These are phyloP conservation scores for Dalbergia cochinchinensis DNA, from an alignment of 306 rosid genomes.

Conservation along the genomic window DNA sequence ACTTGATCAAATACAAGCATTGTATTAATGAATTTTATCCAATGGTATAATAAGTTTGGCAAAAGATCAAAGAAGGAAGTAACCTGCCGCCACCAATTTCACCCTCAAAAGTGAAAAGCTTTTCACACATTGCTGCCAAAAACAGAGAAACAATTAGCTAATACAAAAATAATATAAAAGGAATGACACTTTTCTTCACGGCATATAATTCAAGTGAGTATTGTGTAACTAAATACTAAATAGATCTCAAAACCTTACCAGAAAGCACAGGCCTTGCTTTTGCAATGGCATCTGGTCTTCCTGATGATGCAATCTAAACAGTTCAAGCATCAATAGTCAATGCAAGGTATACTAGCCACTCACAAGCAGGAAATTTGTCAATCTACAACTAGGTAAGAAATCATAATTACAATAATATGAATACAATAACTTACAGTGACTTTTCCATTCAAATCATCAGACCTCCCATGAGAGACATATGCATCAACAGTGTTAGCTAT, in stretches of 20 bases:
- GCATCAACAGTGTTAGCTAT: conserved; percentile 67
- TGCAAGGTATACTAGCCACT: conserved; percentile 32
- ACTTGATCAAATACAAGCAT: conserved; percentile 6
- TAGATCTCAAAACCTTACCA: conserved; percentile 56
- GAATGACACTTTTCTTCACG: conserved; percentile 10
- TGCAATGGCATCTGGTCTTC: conserved; percentile 76
- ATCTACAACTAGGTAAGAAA: conserved; percentile 34
- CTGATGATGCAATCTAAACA: conserved; percentile 76
- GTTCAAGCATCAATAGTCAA: conserved; percentile 47
- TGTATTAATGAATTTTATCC: conserved; percentile 14
- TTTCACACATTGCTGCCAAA: conserved; percentile 87
- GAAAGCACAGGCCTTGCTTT: conserved; percentile 77
- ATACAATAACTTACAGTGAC: conserved; percentile 63
- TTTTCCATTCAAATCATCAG: conserved; percentile 72
- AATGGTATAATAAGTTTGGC: conserved; percentile 37
- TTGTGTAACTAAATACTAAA: conserved; percentile 14
- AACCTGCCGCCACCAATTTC: conserved; percentile 94
- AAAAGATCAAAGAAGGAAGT: conserved; percentile 47
- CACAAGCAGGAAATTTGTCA: conserved; percentile 19
- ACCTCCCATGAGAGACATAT: conserved; percentile 68
- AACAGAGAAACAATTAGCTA: conserved; percentile 47
- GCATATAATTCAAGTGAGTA: conserved; percentile 4
- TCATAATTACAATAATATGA: conserved; percentile 15
- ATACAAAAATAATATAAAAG: conserved; percentile 22
- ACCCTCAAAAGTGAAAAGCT: conserved; percentile 83